Evolutionary conservation across 2,329 filamentous ascomycete genomes (phyloP), one percentile per base, ranked within the genome.

Genomic region (Neoscytalidium dimidiatum): DNA sequence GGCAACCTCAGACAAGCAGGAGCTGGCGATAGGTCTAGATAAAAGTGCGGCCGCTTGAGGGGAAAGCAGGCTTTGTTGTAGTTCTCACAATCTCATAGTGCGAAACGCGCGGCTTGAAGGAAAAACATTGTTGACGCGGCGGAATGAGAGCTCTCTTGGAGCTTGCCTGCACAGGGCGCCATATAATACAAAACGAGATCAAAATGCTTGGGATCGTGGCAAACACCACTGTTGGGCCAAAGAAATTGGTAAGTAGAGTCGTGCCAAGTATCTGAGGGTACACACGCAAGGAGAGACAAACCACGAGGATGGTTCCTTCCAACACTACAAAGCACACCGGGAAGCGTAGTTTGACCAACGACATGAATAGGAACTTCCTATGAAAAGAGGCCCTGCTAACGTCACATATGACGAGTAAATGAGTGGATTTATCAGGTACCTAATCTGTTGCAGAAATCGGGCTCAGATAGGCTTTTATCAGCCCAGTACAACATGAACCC

Each of bases 131-230:
- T 61, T 65, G 63, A 65, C 63, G 44, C 63, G 35, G 26, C 19
- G 63, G 63, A 65, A 65, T 65, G 63, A n/a, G 52, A 6, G 9
- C 17, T 19, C 17, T 28, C 63, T 52, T 64, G 51, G 62, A 6
- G 9, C 17, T 19, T 9, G 19, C 63, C 44, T 64, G 51, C 51
- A 33, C 49, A 46, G 13, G 6, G 14, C 17, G 33, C 57, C 17
- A 57, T 13, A 52, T 17, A 7, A 53, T 41, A 6, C 9, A 61
- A 48, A 31, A 44, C 17, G 43, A 49, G 31, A 64, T 46, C 29
- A 19, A 61, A 65, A 65, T 65, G 63, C 63, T 65, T 65, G 63
- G 63, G 17, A 38, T 13, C 35, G 9, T 31, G 61, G 48, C 48
- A 52, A 63, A 63, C 19, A 26, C 31, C n/a, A 5, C 19, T n/a